These are phyloP conservation scores for Hibiscus trionum DNA, from an alignment of 345 rosid species.

Conservation along the genomic window DNA sequence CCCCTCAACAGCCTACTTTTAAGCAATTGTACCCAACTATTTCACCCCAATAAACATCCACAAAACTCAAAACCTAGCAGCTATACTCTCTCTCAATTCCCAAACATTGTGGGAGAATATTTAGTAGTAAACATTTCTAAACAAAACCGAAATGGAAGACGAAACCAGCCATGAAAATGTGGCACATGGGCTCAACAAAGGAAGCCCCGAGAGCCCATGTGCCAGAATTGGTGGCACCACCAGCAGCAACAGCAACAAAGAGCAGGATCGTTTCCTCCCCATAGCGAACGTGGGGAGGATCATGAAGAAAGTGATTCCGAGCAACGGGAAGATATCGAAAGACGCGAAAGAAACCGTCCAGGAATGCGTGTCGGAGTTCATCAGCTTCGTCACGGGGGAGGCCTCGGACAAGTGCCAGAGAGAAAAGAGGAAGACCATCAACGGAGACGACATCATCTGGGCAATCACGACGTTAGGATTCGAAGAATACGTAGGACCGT, in stretches of 20 bases:
- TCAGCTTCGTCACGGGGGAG: slow-evolving; percentile 65
- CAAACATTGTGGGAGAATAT: background rate
- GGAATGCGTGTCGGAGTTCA: slow-evolving; percentile 73
- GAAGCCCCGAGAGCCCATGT: slow-evolving; percentile 53
- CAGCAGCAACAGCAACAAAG: slow-evolving; percentile 27
- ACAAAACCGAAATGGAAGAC: slow-evolving; percentile 40
- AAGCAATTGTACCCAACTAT: slow-evolving; percentile 27
- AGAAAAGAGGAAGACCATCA: slow-evolving; percentile 64
- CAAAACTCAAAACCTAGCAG: background rate
- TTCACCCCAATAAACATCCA: slow-evolving; percentile 13
- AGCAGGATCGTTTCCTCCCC: slow-evolving; percentile 64
- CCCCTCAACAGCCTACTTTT: slow-evolving; percentile 35
- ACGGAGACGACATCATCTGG: slow-evolving; percentile 74
- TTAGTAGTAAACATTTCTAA: background rate
- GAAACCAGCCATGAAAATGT: slow-evolving; percentile 36
- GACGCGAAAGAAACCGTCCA: slow-evolving; percentile 69
- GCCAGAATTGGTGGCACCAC: slow-evolving; percentile 17
- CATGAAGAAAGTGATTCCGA: slow-evolving; percentile 64
- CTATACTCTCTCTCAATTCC: slow-evolving; percentile 4
- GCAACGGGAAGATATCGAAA: slow-evolving; percentile 61
- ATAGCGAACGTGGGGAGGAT: slow-evolving; percentile 74
- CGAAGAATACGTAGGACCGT: slow-evolving; percentile 52
- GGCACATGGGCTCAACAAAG: slow-evolving; percentile 17
- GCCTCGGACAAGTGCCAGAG: slow-evolving; percentile 69
- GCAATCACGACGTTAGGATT: slow-evolving; percentile 67